A percentile compares a stretch with the other conserved stretches of the same genome.
Evolutionary conservation across 352 stramenopile genomes (phyloP).

Genomic region (Globisporangium viniferum): DNA sequence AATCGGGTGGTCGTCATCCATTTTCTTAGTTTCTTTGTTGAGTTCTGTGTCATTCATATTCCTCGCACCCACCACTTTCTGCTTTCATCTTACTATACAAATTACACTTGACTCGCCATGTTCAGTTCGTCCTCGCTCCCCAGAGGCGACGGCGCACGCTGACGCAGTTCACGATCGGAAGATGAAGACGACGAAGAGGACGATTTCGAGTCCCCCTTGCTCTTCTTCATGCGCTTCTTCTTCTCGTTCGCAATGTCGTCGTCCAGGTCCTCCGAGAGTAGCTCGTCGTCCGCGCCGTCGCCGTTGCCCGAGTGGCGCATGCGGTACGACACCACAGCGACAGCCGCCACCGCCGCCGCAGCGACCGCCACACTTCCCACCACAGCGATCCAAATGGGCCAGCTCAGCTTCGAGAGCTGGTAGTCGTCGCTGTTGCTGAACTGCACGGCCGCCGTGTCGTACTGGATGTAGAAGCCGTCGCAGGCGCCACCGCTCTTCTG

Average conservation of each 20-base stretch:
- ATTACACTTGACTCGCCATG: conserved; percentile 12
- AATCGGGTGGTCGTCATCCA: neutral
- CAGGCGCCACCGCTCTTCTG: conserved; percentile 48
- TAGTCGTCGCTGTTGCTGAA: conserved; percentile 57
- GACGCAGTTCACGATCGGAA: conserved; percentile 14
- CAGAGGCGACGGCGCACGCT: conserved; percentile 22
- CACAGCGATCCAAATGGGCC: conserved; percentile 47
- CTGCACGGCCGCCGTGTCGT: conserved; percentile 47
- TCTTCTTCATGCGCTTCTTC: conserved; percentile 8
- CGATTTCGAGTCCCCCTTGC: neutral
- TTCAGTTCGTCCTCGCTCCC: conserved; percentile 12
- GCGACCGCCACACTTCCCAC: conserved; percentile 59
- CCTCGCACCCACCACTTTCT: neutral
- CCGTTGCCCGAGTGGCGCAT: conserved; percentile 28
- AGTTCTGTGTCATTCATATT: neutral
- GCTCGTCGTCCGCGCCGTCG: conserved; percentile 30
- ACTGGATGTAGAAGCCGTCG: conserved; percentile 66
- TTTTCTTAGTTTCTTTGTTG: neutral
- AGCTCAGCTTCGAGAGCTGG: conserved; percentile 51
- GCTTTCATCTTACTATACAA: neutral
- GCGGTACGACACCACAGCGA: conserved; percentile 52
- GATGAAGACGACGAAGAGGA: neutral
- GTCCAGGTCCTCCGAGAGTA: conserved; percentile 30
- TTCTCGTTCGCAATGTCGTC: conserved; percentile 16
- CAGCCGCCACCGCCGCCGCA: conserved; percentile 34